These are phyloP conservation scores for Arabidopsis thaliana DNA, from an alignment of 345 rosid species.

Conservation along the genomic window TAIR10.1 NC_003071.7:9303001-9303500, in stretches of 20 bases:
- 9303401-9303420: slow-evolving; percentile 34
- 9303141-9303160: slow-evolving; percentile 58
- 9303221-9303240: background rate
- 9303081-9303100: slow-evolving; percentile 54
- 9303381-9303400: background rate
- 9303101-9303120: slow-evolving; percentile 58
- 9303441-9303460: background rate
- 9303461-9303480: slow-evolving; percentile 12
- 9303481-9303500: slow-evolving; percentile 20
- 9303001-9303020: slow-evolving; percentile 57
- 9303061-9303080: slow-evolving; percentile 60
- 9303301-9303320: slow-evolving; percentile 18
- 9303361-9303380: slow-evolving; percentile 9
- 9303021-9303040: slow-evolving; percentile 57
- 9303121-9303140: slow-evolving; percentile 49
- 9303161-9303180: slow-evolving; percentile 60
- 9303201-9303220: slow-evolving; percentile 76
- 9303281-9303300: background rate
- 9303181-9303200: slow-evolving; percentile 61
- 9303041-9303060: slow-evolving; percentile 65
- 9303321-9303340: slow-evolving; percentile 14
- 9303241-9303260: background rate
- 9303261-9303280: slow-evolving; percentile 14
- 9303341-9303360: background rate
- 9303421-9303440: slow-evolving; percentile 22